Evolutionary conservation across 306 rosid genomes (phyloP), one percentile per base, ranked within the genome.

Genomic region (Cucurbita pepo): DNA sequence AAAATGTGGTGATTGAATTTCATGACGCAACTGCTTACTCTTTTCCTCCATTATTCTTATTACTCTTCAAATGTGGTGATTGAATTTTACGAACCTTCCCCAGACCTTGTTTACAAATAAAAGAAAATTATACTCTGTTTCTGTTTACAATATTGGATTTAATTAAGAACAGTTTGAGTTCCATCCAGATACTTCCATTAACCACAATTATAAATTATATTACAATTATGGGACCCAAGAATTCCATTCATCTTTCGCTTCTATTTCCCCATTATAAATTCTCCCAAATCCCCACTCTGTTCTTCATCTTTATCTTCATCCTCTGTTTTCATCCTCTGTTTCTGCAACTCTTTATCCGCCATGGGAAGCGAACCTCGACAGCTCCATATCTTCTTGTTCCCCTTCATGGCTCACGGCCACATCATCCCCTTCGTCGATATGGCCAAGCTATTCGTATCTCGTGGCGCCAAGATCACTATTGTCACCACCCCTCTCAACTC

Each of bases 401-500:
- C 79, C 4, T 76, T 76, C 74, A 11, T 76, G 64, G 54, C 79
- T 41, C 79, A 76, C 4, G 79, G 79, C 57, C 79, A 76, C 22
- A 53, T 66, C 13, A 66, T 76, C 8, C 79, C 79, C 3, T 8
- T 36, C 5, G 66, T 62, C 40, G 71, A 75, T 72, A 75, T 75
- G 72, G 72, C 78, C 47, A 75, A 62, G 41, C 52, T 75, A 0
- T 75, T 75, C 4, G 75, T 2, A 7, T 37, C 48, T 36, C 75
- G 50, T 1, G 75, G 62, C 51, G 48, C 53, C 4, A 71, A 52
- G 34, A 37, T 19, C 44, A 52, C 60, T 47, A 50, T 71, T 60
- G 60, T 48, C 14, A 73, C 78, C 1, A 80, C 83, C n/a, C 72
- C 78, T 0, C 25, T 43, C 67, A 61, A 61, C 16, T 61, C 67